A percentile compares a stretch with the other conserved stretches of the same genome.
Evolutionary conservation across 345 rosid species (phyloP).

Genomic region (Salix caprea): DNA sequence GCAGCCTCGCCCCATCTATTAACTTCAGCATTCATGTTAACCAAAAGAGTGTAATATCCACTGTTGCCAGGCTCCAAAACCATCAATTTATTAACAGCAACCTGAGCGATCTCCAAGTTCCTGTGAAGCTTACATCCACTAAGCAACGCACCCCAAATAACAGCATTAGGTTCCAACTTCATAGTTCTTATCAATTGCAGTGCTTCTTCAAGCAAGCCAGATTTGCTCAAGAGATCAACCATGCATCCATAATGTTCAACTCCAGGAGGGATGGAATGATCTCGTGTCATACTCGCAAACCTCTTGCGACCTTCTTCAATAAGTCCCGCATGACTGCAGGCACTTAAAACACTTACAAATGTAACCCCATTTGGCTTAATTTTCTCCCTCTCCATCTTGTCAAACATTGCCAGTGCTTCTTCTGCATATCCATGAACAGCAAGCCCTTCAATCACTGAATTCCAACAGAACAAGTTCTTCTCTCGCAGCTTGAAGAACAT

Average conservation of each 20-base stretch:
- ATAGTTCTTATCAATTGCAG: slow-evolving; percentile 45
- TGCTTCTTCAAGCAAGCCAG: slow-evolving; percentile 69
- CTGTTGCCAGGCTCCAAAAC: slow-evolving; percentile 60
- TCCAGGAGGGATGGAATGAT: slow-evolving; percentile 41
- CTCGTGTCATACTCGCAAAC: slow-evolving; percentile 49
- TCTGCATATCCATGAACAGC: slow-evolving; percentile 63
- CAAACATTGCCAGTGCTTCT: slow-evolving; percentile 59
- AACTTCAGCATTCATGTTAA: slow-evolving; percentile 63
- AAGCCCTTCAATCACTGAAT: slow-evolving; percentile 71
- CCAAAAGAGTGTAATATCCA: slow-evolving; percentile 49
- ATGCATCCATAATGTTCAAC: slow-evolving; percentile 72
- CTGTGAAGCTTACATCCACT: slow-evolving; percentile 62
- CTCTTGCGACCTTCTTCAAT: slow-evolving; percentile 59
- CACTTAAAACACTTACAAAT: slow-evolving; percentile 66
- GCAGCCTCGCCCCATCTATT: slow-evolving; percentile 64
- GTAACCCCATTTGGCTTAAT: slow-evolving; percentile 63
- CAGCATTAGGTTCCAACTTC: slow-evolving; percentile 53
- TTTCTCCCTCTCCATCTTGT: slow-evolving; percentile 48
- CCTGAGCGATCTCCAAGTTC: slow-evolving; percentile 55
- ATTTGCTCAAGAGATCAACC: slow-evolving; percentile 68
- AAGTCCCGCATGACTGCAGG: slow-evolving; percentile 78
- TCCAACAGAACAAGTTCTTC: slow-evolving; percentile 82
- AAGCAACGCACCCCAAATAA: slow-evolving; percentile 73
- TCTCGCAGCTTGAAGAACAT: slow-evolving; percentile 63
- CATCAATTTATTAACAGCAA: slow-evolving; percentile 48